Evolutionary conservation across 2,329 filamentous ascomycete genomes (phyloP), one percentile per base, ranked within the genome.

Genomic region (Claviceps cyperi): DNA sequence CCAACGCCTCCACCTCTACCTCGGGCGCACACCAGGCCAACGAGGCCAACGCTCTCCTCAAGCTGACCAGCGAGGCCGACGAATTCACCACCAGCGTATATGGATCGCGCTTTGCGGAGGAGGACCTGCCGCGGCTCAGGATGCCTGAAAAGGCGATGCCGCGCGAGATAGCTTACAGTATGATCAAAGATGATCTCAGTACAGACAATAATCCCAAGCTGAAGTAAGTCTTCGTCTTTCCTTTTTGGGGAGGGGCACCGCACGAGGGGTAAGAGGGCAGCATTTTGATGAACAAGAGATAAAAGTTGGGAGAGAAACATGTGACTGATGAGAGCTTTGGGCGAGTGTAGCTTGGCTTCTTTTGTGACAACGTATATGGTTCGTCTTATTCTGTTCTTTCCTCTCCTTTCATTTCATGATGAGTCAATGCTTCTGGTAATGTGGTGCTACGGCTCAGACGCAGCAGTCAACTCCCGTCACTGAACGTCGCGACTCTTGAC

Each of bases 321-420:
- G 3, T 28, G n/a, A 22, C 46, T 46, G n/a, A 47, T 28, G 3
- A 7, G n/a, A n/a, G 35, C 15, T 13, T 24, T 48, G 5, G 5
- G 96, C 59, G 90, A 90, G 28, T 89, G 3, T 50, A 92, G 87
- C 66, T 69, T 97, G 59, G 90, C 91, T 32, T 90, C 84, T 38
- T 97, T 97, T 62, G 89, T 95, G 56, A 95, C 90, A 1, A 96
- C 91, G 1, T 96, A 94, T 72, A 96, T 95, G 89, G 84, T 87
- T 50, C 43, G 52, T 50, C 21, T 36, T 71, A 43, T 84, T 37
- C 17, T 15, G 4, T 32, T 28, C 7, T 43, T 14, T 14, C 7
- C 6, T 43, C 8, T 21, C 8, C 39, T 41, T 41, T 41, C 8
- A 32, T 32, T 32, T 4, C 9, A 4, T 4, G 28, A 11, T 32